These are phyloP conservation scores for Russula brevipes DNA, from an alignment of 768 basidiomycete species.

Conservation along the genomic window DNA sequence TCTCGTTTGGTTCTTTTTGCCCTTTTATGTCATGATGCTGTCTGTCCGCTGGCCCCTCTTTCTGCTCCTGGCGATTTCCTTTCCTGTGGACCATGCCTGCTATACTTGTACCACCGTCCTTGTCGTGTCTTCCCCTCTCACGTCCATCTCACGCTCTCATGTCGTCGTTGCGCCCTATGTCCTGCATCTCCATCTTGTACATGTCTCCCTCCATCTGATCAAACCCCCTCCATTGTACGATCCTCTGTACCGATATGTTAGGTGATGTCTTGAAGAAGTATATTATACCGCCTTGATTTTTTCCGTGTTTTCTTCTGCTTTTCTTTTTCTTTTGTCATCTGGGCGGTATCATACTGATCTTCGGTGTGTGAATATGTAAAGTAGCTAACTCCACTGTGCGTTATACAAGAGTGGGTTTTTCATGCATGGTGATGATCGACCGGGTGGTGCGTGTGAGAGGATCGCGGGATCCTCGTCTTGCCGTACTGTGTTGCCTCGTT, in stretches of 20 bases:
- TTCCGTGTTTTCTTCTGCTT: neutral
- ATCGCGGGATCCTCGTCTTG: conserved; percentile 8
- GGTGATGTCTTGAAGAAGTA: conserved; percentile 14
- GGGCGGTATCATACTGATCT: conserved; percentile 14
- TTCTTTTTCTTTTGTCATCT: conserved; percentile 1
- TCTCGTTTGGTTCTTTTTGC: neutral
- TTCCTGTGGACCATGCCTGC: conserved; percentile 15
- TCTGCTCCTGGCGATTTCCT: neutral
- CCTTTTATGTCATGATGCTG: conserved; percentile 6
- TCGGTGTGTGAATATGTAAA: conserved; percentile 14
- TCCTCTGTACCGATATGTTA: conserved; percentile 14
- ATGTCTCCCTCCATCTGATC: conserved; percentile 16
- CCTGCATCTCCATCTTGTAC: conserved; percentile 19
- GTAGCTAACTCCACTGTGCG: conserved; percentile 17
- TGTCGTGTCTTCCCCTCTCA: conserved; percentile 5
- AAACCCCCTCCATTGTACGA: conserved; percentile 9
- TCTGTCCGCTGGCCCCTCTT: neutral
- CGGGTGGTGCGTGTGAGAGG: neutral
- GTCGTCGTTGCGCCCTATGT: conserved; percentile 14
- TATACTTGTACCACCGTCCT: conserved; percentile 18
- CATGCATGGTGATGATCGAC: conserved; percentile 2
- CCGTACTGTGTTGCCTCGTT: conserved; percentile 6
- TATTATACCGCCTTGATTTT: conserved; percentile 13
- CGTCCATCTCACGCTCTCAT: neutral
- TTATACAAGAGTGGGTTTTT: conserved; percentile 2